Base-by-base conservation (phyloP, 169 alveolate genomes). In the Plasmodium berghei region DNA sequence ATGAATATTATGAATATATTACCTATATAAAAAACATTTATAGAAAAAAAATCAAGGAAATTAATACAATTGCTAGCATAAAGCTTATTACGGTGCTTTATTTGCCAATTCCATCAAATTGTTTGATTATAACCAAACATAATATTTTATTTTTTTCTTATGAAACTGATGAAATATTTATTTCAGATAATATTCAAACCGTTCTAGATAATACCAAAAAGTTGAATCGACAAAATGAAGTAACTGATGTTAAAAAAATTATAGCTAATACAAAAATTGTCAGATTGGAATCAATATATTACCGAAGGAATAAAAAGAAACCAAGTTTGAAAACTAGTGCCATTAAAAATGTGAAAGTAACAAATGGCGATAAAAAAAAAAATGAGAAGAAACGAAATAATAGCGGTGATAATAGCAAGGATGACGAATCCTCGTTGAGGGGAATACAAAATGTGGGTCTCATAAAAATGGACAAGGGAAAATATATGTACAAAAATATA, bases 1-100 rank as follows among this genome's bases (percentile, higher is more conserved):
- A 86, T 86, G 91, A 86, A 71, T 86, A 86, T 54, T 86, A 86
- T 86, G 91, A 72, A 46, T 86, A 86, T 64, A 86, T 86, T 46
- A 86, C 91, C 16, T 86, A 86, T 71, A 86, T 86, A 26, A 86
- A 86, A 55, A 86, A 71, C 20, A 70, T 61, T 16, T 86, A 86
- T 71, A 86, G 59, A 42, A 86, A 69, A 61, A 83, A 83, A 66
- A 34, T 34, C 6, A 34, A 34, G 8, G 58, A 24, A 86, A 26
- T 46, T 18, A 66, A 72, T 59, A 86, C 70, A 86, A n/a, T 70
- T 72, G 66, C 58, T 20, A 59, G 70, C 26, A 86, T 86, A 58
- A 86, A 71, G 16, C 74, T 86, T 22, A 28, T 86, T 5, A 86
- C 91, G 9, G 61, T 86, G 54, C 49, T 86, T 20, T 52, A 59